phyloP scores from a whole-genome alignment of 768 basidiomycete genomes.

The Rhizopogon sp. region DNA sequence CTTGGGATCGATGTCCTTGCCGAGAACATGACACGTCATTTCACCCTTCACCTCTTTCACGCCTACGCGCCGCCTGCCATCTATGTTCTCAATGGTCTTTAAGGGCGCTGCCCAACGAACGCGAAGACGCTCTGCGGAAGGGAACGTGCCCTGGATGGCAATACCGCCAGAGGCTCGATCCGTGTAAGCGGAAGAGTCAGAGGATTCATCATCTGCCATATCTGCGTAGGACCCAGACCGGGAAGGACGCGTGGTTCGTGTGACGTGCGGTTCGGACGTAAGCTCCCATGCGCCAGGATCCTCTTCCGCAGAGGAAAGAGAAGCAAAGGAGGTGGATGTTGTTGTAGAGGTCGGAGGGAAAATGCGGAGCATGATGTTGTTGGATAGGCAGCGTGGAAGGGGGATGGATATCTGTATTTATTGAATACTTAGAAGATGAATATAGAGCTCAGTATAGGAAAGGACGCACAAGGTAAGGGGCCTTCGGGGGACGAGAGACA shows the following conservation, averaged over 20 bases:
- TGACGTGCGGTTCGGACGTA: conserved; percentile 71
- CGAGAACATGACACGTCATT: conserved; percentile 57
- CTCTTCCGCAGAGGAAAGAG: conserved; percentile 71
- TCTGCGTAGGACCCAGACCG: conserved; percentile 60
- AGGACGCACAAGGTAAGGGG: conserved; percentile 63
- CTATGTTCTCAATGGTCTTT: conserved; percentile 38
- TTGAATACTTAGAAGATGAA: neutral
- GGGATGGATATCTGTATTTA: conserved; percentile 64
- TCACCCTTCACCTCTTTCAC: conserved; percentile 65
- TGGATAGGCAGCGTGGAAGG: conserved; percentile 72
- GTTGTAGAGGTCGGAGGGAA: conserved; percentile 54
- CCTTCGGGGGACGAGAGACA: conserved; percentile 58
- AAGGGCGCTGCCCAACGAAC: conserved; percentile 73
- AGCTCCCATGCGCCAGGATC: conserved; percentile 69
- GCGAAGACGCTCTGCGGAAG: conserved; percentile 69
- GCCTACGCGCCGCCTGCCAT: conserved; percentile 64
- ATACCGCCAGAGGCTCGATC: conserved; percentile 55
- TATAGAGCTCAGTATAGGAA: conserved; percentile 4
- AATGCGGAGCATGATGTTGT: conserved; percentile 69
- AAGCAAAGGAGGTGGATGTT: conserved; percentile 58
- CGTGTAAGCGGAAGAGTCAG: conserved; percentile 54
- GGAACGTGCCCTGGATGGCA: conserved; percentile 73
- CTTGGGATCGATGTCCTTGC: conserved; percentile 36
- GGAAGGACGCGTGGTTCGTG: conserved; percentile 48
- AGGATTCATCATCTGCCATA: conserved; percentile 80